Evolutionary conservation across 2,329 filamentous ascomycete species (phyloP).

Genomic region (Emmonsiellopsis sp.): DNA sequence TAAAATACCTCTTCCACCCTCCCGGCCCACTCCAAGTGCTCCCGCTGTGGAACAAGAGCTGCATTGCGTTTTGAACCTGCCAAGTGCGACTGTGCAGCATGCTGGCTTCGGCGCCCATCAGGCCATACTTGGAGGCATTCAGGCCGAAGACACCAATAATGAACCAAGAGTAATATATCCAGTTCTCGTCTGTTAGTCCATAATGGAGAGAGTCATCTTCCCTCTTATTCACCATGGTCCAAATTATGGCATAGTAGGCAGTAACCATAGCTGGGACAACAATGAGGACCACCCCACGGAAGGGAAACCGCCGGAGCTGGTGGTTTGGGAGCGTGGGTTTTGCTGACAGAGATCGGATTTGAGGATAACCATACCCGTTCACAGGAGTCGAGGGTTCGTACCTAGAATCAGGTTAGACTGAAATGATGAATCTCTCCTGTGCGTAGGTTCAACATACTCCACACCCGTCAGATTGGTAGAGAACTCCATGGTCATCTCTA

Average conservation of each 20-base stretch:
- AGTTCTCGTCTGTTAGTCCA: background rate
- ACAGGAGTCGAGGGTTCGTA: too few species aligned
- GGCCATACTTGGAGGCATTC: background rate
- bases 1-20: background rate
- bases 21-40: background rate
- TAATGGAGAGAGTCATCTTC: background rate
- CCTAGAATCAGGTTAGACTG: too few species aligned
- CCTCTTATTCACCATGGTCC: background rate
- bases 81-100: background rate
- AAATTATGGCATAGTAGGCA: background rate
- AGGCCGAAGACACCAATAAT: background rate
- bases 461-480: too few species aligned
- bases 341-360: too few species aligned
- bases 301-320: background rate
- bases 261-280: background rate
- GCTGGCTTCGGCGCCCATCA: background rate
- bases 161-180: background rate
- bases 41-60: background rate
- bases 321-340: background rate
- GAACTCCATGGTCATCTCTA: too few species aligned
- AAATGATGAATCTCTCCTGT: too few species aligned
- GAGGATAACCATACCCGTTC: too few species aligned
- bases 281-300: background rate
- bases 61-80: background rate
- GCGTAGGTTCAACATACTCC: too few species aligned